Evolutionary conservation across 257 asterid species (phyloP), one percentile per base, ranked within the genome.

Genomic region (Leptodermis oblonga): DNA sequence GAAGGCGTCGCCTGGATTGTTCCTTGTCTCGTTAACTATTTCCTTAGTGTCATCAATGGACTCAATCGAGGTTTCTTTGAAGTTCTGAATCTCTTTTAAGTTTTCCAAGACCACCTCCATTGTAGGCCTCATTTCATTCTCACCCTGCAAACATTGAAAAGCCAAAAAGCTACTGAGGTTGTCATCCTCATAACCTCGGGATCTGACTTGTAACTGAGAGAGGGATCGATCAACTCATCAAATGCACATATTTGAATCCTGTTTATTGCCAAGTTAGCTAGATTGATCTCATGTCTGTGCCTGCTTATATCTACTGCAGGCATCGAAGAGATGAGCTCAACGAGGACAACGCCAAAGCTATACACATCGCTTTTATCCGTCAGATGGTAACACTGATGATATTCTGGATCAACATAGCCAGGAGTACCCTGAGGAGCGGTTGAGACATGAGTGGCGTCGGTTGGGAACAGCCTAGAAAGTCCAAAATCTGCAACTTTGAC

Each of bases 381-480:
- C 4, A 90, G 82, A 70, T 85, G 93, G 71, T 90, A 86, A 53
- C 81, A 82, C n/a, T 86, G 86, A 61, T 90, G 86, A 56, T 90
- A 90, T 63, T 90, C 94, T 0, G 97, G 97, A 60, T 90, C 97
- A 10, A 90, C 89, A 39, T 90, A 88, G 7, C 97, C 97, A 0
- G 97, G 93, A 0, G 97, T 88, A 73, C 96, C 97, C 52, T 90
- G 97, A 12, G 96, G 97, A 37, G 92, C 92, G 2, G 97, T 90
- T 58, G 94, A 90, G 67, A 90, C 77, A 61, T 90, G 97, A 14
- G 87, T 90, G 68, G 74, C 90, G 45, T 90, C 81, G 2, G 0
- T 63, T 0, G 96, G 97, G 78, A 86, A 85, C 14, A 90, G 80
- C 48, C 94, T 65, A 0, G 97, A 90, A 2, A 90, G 83, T 62